Conservation (phyloP, 306 rosid species). For the Vigna reflexopilosa region DNA sequence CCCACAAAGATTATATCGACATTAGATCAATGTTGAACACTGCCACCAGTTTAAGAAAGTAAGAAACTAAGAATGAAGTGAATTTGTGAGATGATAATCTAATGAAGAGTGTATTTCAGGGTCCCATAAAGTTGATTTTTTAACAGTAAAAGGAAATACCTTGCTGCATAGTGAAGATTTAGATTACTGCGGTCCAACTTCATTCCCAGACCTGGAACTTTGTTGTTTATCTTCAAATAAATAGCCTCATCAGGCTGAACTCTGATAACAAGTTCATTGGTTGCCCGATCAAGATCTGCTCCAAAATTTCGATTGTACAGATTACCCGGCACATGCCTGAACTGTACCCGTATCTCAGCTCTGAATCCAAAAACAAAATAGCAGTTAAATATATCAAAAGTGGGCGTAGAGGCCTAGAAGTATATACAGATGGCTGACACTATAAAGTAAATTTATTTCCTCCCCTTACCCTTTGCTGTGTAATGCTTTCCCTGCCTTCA, state of each 20-base stretch:
- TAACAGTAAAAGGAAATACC: constrained; percentile 49
- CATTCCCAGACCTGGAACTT: constrained; percentile 92
- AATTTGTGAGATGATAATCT: neutral
- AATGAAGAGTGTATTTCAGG: constrained; percentile 11
- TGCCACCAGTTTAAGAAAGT: neutral
- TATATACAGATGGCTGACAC: neutral
- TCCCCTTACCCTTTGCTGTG: constrained; percentile 67
- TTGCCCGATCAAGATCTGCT: constrained; percentile 74
- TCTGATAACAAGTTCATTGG: constrained; percentile 90
- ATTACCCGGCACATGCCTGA: constrained; percentile 93
- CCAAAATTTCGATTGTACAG: constrained; percentile 78
- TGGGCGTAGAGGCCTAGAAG: neutral
- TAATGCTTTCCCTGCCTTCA: constrained; percentile 96
- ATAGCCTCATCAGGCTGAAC: constrained; percentile 97
- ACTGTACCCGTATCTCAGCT: constrained; percentile 94
- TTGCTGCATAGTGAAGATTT: constrained; percentile 90
- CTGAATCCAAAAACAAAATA: constrained; percentile 51
- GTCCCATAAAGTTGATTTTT: constrained; percentile 1
- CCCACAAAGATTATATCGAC: neutral
- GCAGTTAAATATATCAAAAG: neutral
- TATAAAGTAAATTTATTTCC: constrained; percentile 1
- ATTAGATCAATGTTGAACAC: constrained; percentile 15
- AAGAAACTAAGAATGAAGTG: neutral
- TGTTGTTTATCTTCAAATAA: constrained; percentile 84
- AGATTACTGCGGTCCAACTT: constrained; percentile 83